Evolutionary conservation across 257 asterid species (phyloP).

Genomic region (Scutellaria baicalensis): DNA sequence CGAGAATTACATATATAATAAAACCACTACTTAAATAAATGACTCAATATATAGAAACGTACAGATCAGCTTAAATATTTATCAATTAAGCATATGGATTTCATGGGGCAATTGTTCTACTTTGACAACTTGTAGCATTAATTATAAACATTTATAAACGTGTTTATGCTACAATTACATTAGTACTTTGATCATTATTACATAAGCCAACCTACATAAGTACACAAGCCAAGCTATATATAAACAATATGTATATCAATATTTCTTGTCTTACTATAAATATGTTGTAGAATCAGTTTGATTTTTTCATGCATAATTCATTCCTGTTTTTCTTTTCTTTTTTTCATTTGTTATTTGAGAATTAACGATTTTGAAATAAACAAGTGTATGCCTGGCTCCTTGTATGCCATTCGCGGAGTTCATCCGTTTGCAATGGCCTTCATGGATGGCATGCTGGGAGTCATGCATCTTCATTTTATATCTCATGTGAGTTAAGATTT

Average conservation of each 20-base stretch:
- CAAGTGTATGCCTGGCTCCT: slow-evolving; percentile 44
- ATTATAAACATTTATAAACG: slow-evolving; percentile 10
- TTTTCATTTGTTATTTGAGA: not conserved
- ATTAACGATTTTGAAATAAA: not conserved
- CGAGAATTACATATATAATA: too few relatives aligned
- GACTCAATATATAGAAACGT: too few relatives aligned
- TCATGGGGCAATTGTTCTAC: slow-evolving; percentile 7
- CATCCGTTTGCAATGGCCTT: slow-evolving; percentile 9
- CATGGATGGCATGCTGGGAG: slow-evolving; percentile 44
- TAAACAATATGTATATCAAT: too few relatives aligned
- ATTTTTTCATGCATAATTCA: not conserved
- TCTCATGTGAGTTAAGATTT: not conserved
- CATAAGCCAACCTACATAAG: not conserved
- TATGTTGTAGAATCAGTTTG: not conserved
- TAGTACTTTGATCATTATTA: not conserved
- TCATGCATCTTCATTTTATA: slow-evolving; percentile 14
- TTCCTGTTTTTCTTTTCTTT: not conserved
- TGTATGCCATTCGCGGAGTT: slow-evolving; percentile 43
- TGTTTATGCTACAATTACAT: not conserved
- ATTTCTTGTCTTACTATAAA: too few relatives aligned
- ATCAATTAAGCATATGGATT: not conserved
- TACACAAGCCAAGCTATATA: too few relatives aligned
- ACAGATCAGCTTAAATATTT: too few relatives aligned
- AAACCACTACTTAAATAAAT: too few relatives aligned
- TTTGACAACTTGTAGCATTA: not conserved